Evolutionary conservation across 495 filamentous ascomycete species (phyloP).

Genomic region (Penicillium daleae): DNA sequence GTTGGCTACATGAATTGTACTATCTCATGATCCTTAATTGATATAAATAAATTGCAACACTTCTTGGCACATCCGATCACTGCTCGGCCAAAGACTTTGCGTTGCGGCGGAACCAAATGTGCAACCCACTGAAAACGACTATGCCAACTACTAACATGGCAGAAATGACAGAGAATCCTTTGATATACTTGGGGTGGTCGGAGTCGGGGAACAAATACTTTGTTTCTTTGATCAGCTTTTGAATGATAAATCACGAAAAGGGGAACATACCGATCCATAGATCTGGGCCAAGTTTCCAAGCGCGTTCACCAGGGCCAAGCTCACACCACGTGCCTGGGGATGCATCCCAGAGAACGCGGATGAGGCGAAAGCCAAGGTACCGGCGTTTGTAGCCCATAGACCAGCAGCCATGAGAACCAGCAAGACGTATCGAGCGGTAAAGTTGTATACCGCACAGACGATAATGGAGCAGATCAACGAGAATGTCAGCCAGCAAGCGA

Average conservation of each 20-base stretch:
- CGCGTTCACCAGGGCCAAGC: slow-evolving; percentile 53
- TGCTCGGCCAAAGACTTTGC: slow-evolving; percentile 2
- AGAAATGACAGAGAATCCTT: slow-evolving; percentile 44
- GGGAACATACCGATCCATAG: slow-evolving; percentile 42
- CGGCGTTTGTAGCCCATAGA: slow-evolving; percentile 51
- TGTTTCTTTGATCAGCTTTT: slow-evolving; percentile 7
- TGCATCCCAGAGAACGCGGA: slow-evolving; percentile 44
- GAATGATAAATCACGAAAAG: not conserved
- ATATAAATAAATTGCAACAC: not conserved
- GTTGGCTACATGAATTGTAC: not conserved
- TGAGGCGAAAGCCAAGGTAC: slow-evolving; percentile 47
- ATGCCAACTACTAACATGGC: slow-evolving; percentile 45
- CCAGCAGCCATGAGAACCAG: slow-evolving; percentile 55
- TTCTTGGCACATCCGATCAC: not conserved
- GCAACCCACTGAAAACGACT: slow-evolving; percentile 30
- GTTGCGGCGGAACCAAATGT: slow-evolving; percentile 32
- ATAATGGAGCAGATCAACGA: slow-evolving; percentile 47
- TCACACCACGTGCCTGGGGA: slow-evolving; percentile 41
- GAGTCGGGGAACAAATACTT: slow-evolving; percentile 39
- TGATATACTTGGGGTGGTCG: slow-evolving; percentile 42
- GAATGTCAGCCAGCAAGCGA: slow-evolving; percentile 43
- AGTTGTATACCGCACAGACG: slow-evolving; percentile 47
- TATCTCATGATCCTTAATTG: not conserved
- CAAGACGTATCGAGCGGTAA: slow-evolving; percentile 54
- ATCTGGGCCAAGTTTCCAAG: slow-evolving; percentile 55